Base-by-base conservation (phyloP, 495 filamentous ascomycete species). In the Daldinia loculata region DNA sequence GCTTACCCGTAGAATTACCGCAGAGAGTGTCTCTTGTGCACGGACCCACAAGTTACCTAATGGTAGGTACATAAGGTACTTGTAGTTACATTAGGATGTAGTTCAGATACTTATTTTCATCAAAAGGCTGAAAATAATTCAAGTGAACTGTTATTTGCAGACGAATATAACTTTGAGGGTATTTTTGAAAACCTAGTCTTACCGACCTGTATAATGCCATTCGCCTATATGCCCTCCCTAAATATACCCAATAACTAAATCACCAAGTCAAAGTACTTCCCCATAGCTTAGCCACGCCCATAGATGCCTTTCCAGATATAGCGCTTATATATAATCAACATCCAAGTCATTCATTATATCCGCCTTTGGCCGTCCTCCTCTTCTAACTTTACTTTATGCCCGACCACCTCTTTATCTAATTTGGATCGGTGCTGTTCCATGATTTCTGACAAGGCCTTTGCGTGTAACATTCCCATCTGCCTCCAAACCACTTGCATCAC, bases 401-500 rank as follows among this genome's bases (percentile, higher is more conserved):
- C 30, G 22, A 36, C 55, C 5, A 38, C 27, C 61, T 66, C 66
- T 43, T 41, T 73, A 6, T 63, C 45, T 39, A 69, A 27, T n/a
- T 58, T 73, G 11, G 30, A 22, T 11, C 71, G 75, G 50, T 79
- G 66, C 43, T 69, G 66, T 45, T 69, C 70, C 56, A 84, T 76
- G 6, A 79, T 56, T 29, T 80, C 79, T 7, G 76, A 76, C 24
- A 83, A 45, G 41, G 75, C 51, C 43, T 73, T 63, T 0, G 82
- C 82, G 55, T 81, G 83, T 14, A 77, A 74, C 80, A 85, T 85
- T n/a, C 83, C 83, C 70, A 81, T 81, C 38, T 80, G 75, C 60
- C 74, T 72, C 75, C 79, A 85, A 11, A 84, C 71, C 9, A 79
- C 80, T 17, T 79, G 77, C 43, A 85, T 38, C 14, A 77, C 76